Conservation (phyloP, 768 basidiomycete genomes). For the Leccinum variicolor region DNA sequence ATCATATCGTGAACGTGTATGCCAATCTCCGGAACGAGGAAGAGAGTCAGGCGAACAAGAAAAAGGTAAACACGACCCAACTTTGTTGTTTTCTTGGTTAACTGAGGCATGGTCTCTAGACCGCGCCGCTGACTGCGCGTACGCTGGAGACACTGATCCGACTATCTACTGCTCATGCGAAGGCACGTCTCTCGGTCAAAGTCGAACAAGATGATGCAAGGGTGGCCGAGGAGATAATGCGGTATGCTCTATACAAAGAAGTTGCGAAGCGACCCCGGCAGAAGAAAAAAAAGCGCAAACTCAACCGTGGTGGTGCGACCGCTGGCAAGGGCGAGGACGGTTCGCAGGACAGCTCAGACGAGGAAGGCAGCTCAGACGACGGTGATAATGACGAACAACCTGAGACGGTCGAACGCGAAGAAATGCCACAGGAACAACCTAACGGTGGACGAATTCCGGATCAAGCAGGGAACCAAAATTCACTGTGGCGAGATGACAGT, state of each 20-base stretch:
- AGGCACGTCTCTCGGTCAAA: slow-evolving; percentile 82
- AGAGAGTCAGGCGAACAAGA: slow-evolving; percentile 76
- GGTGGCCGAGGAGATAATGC: slow-evolving; percentile 91
- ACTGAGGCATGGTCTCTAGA: slow-evolving; percentile 47
- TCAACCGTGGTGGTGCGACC: slow-evolving; percentile 63
- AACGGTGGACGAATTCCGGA: slow-evolving; percentile 23
- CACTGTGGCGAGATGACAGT: slow-evolving; percentile 65
- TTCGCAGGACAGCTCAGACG: slow-evolving; percentile 32
- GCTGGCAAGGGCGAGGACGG: slow-evolving; percentile 53
- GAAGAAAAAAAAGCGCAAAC: slow-evolving; percentile 81
- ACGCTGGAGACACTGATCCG: slow-evolving; percentile 98
- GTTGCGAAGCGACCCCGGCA: slow-evolving; percentile 72
- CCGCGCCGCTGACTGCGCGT: slow-evolving; percentile 95
- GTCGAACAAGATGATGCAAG: slow-evolving; percentile 84
- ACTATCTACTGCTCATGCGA: slow-evolving; percentile 96
- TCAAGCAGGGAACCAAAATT: slow-evolving; percentile 42
- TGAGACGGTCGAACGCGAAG: slow-evolving; percentile 45
- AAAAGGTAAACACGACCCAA: slow-evolving; percentile 52
- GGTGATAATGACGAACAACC: slow-evolving; percentile 43
- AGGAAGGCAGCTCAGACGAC: slow-evolving; percentile 40
- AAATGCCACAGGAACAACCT: slow-evolving; percentile 38
- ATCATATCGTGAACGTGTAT: slow-evolving; percentile 91
- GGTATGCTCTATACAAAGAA: slow-evolving; percentile 97
- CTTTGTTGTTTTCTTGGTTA: neutral
- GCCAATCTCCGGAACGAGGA: slow-evolving; percentile 90